Evolutionary conservation across 2,329 filamentous ascomycete genomes (phyloP).

Genomic region (Venturia asperata): DNA sequence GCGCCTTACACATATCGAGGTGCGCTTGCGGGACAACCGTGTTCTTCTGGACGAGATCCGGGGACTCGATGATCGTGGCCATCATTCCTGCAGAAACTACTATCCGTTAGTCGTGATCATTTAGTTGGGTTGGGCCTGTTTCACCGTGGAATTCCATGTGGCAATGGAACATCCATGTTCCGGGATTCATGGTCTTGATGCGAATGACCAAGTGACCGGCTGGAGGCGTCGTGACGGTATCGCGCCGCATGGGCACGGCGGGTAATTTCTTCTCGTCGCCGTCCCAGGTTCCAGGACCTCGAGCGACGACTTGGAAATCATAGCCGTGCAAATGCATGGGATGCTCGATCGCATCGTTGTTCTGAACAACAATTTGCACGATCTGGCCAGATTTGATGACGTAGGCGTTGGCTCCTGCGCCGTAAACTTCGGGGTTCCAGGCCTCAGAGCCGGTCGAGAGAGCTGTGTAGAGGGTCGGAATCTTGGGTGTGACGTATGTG

Average conservation of each 20-base stretch:
- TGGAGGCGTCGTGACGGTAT: constrained; percentile 48
- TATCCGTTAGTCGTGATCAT: neutral
- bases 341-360: constrained; percentile 62
- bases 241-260: constrained; percentile 39
- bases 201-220: constrained; percentile 51
- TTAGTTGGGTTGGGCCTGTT: constrained; percentile 24
- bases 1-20: constrained; percentile 51
- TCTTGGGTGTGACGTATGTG: constrained; percentile 65
- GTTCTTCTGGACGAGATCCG: constrained; percentile 50
- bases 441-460: constrained; percentile 48
- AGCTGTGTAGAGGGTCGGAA: constrained; percentile 72
- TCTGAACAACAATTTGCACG: constrained; percentile 69
- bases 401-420: constrained; percentile 45
- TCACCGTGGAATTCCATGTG: constrained; percentile 38
- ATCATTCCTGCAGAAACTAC: constrained; percentile 36
- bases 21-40: constrained; percentile 48
- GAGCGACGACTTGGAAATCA: constrained; percentile 55
- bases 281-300: constrained; percentile 16
- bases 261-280: constrained; percentile 27
- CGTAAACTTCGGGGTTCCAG: constrained; percentile 40
- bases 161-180: constrained; percentile 26
- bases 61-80: constrained; percentile 46
- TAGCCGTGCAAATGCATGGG: constrained; percentile 73
- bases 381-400: constrained; percentile 59
- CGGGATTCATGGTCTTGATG: constrained; percentile 49